Percentiles rank a stretch among this genome's conserved stretches.
Evolutionary conservation across 768 basidiomycete species (phyloP).

Genomic region (Naematelia encephala): DNA sequence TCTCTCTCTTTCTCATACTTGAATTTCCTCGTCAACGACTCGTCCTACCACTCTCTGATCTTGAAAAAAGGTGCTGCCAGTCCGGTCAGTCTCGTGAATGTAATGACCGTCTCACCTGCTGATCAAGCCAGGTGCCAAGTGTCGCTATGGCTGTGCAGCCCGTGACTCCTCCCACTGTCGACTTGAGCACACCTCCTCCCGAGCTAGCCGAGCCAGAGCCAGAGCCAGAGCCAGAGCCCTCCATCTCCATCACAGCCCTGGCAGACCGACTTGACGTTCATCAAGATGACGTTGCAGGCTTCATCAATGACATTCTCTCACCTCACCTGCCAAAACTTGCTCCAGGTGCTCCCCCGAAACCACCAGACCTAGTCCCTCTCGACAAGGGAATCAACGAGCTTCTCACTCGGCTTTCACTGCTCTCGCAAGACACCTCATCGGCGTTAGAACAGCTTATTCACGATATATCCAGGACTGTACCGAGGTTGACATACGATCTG

Average conservation of each 20-base stretch:
- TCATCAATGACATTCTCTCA: constrained; percentile 42
- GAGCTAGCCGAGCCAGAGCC: background rate
- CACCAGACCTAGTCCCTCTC: constrained; percentile 58
- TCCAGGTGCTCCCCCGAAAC: constrained; percentile 3
- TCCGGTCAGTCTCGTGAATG: too few relatives aligned
- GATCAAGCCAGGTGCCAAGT: background rate
- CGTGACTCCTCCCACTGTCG: background rate
- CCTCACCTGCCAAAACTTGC: constrained; percentile 7
- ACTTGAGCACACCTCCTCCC: constrained; percentile 3
- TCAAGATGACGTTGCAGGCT: constrained; percentile 25
- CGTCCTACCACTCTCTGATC: background rate
- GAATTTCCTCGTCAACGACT: too few relatives aligned
- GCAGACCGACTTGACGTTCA: constrained; percentile 31
- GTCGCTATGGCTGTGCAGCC: background rate
- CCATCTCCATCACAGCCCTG: constrained; percentile 18
- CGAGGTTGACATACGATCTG: constrained; percentile 88
- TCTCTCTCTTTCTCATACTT: too few relatives aligned
- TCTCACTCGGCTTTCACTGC: constrained; percentile 74
- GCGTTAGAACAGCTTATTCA: constrained; percentile 84
- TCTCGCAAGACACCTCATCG: constrained; percentile 81
- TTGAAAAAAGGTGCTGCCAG: background rate
- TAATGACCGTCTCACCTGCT: background rate
- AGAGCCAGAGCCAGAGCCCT: constrained; percentile 4
- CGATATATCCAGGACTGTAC: constrained; percentile 85
- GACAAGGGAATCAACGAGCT: constrained; percentile 73